phyloP scores from a whole-genome alignment of 140 eudicot species.

The Cichorium intybus region DNA sequence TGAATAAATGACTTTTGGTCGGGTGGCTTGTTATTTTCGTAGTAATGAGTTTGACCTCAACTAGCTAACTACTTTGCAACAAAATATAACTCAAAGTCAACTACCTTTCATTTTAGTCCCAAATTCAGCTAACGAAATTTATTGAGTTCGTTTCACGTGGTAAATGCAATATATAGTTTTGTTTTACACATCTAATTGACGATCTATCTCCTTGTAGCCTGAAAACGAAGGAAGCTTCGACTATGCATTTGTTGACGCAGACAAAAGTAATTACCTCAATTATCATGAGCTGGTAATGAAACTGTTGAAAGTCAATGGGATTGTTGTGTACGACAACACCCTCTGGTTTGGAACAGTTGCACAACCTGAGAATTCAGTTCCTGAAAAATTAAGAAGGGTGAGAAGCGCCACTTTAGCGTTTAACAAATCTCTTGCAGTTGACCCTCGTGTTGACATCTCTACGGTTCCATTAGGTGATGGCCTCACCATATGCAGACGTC shows the following conservation, averaged over 20 bases:
- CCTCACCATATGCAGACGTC: conserved; percentile 48
- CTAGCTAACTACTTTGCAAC: no score
- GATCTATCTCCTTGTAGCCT: no score
- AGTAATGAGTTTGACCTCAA: no score
- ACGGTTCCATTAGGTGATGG: conserved; percentile 52
- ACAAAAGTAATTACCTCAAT: conserved; percentile 43
- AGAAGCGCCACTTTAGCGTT: conserved; percentile 5
- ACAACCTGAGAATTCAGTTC: conserved; percentile 37
- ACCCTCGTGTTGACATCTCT: conserved; percentile 37
- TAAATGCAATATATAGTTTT: no score
- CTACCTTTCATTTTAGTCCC: no score
- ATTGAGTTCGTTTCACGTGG: no score
- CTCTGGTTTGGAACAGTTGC: conserved; percentile 53
- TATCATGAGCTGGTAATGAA: conserved; percentile 58
- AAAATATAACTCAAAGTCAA: no score
- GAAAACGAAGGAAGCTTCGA: conserved; percentile 48
- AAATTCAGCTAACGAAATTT: no score
- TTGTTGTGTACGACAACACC: conserved; percentile 60
- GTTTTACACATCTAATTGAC: background rate
- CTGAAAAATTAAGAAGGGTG: background rate
- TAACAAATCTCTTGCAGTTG: conserved; percentile 40
- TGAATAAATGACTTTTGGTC: no score
- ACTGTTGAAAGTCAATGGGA: conserved; percentile 52
- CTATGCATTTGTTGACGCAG: conserved; percentile 73
- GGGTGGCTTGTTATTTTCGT: no score